Conservation (phyloP, 2,329 filamentous ascomycete genomes). For the Ploettnerulaceae sp. region DNA sequence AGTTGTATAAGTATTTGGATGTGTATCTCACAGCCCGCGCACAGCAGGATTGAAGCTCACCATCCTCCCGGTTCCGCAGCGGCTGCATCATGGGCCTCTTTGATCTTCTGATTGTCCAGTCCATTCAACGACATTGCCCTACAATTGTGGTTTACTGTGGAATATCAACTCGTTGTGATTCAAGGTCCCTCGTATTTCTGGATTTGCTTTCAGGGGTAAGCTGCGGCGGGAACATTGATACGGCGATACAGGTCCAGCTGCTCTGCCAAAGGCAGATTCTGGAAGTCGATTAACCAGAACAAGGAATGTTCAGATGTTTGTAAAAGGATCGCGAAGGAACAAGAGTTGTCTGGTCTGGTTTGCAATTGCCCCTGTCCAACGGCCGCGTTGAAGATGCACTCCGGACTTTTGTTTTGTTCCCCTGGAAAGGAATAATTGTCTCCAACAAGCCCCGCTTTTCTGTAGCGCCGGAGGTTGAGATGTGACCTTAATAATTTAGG, state of each 20-base stretch:
- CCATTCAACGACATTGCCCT: slow-evolving; percentile 88
- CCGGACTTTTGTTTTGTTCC: slow-evolving; percentile 7
- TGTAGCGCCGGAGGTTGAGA: slow-evolving; percentile 5
- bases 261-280: slow-evolving; percentile 24
- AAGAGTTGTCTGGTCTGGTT: background rate
- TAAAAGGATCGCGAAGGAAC: background rate
- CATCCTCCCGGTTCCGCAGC: slow-evolving; percentile 86
- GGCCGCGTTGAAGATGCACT: background rate
- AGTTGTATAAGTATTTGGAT: slow-evolving; percentile 13
- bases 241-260: slow-evolving; percentile 21
- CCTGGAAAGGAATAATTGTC: slow-evolving; percentile 4
- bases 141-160: slow-evolving; percentile 11
- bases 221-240: slow-evolving; percentile 29
- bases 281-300: slow-evolving; percentile 13
- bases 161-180: slow-evolving; percentile 11
- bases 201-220: slow-evolving; percentile 28
- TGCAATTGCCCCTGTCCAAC: background rate
- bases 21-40: background rate
- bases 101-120: slow-evolving; percentile 73
- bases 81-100: slow-evolving; percentile 78
- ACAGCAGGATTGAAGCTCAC: slow-evolving; percentile 43
- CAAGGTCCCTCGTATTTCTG: slow-evolving; percentile 11
- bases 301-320: background rate
- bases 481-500: slow-evolving; percentile 5
- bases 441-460: background rate